Base-by-base conservation (phyloP, 2,329 filamentous ascomycete genomes). In the Cladosporium sp. region DNA sequence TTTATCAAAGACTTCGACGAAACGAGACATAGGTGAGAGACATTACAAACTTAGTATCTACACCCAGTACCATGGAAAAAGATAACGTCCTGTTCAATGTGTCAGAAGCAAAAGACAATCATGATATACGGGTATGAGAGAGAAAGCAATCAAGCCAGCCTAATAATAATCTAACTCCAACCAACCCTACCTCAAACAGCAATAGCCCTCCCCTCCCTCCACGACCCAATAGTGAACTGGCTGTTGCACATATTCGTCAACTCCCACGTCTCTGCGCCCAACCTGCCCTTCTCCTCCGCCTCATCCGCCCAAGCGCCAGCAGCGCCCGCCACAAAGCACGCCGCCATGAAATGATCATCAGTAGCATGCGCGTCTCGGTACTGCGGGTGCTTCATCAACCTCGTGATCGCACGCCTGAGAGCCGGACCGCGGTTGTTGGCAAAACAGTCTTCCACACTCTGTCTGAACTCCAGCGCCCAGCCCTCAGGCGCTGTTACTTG, bases 261-360 rank as follows among this genome's bases (percentile, higher is more conserved):
- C 75, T 89, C 87, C 87, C 87, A 89, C n/a, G 82, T 84, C 79
- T 89, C 86, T 0, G 86, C 87, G n/a, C 78, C 80, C 68, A 87
- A 71, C 66, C 77, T 74, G 0, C 80, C 83, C 58, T 58, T 57
- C 65, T 73, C 72, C 64, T 75, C 72, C 64, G 71, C 63, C 64
- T 79, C 75, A 66, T 75, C 73, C 57, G 76, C 76, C 71, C 75
- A 77, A 36, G 81, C 81, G 1, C 87, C 83, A 34, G 79, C 80
- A 3, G 83, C 79, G 1, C 88, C 88, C 0, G 87, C 86, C 0
- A 88, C 84, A 76, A 90, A 91, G 71, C 87, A 79, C 3, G 85
- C 82, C 0, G 87, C 79, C 85, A 90, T 90, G 69, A 88, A 90
- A 72, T 91, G 88, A 73, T 91, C 89, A 72, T 91, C 88, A 0